These are phyloP conservation scores for Conticribra guillardii DNA, from an alignment of 108 stramenopile genomes.

Conservation along the genomic window DNA sequence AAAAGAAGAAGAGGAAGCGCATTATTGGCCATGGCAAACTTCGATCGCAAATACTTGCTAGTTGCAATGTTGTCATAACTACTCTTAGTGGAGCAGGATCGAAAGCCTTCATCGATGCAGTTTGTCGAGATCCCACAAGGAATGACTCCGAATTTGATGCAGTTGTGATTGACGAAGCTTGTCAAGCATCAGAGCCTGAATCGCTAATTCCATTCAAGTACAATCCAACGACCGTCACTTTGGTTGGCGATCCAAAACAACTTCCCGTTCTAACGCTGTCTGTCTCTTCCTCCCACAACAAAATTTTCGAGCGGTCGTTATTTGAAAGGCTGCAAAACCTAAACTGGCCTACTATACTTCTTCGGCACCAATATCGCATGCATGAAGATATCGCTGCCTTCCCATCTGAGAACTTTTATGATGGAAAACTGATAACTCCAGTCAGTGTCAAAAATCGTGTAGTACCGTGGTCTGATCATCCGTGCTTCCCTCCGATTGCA, in stretches of 20 bases:
- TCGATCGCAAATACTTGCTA: conserved; percentile 44
- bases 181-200: conserved; percentile 83
- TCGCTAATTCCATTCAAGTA: conserved; percentile 83
- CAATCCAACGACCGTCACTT: conserved; percentile 48
- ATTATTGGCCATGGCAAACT: conserved; percentile 16
- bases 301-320: conserved; percentile 60
- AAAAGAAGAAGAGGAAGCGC: conserved; percentile 34
- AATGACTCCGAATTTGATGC: conserved; percentile 72
- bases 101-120: conserved; percentile 58
- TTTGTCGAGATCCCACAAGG: conserved; percentile 39
- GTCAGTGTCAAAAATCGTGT: conserved; percentile 34
- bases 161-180: conserved; percentile 92
- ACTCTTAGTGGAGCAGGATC: conserved; percentile 61
- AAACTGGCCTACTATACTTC: conserved; percentile 66
- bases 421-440: conserved; percentile 45
- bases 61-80: conserved; percentile 50
- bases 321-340: conserved; percentile 81
- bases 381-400: conserved; percentile 65
- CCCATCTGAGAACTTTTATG: conserved; percentile 66
- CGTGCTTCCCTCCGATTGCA: conserved; percentile 43
- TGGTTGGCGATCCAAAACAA: conserved; percentile 79
- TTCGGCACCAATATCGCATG: conserved; percentile 88
- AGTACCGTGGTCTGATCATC: conserved; percentile 33
- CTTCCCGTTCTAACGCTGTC: conserved; percentile 84
- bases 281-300: conserved; percentile 35